A percentile compares a stretch with the other conserved stretches of the same genome.
Conservation (phyloP, 2,329 filamentous ascomycete species). For the Aspergillus flavus region DNA sequence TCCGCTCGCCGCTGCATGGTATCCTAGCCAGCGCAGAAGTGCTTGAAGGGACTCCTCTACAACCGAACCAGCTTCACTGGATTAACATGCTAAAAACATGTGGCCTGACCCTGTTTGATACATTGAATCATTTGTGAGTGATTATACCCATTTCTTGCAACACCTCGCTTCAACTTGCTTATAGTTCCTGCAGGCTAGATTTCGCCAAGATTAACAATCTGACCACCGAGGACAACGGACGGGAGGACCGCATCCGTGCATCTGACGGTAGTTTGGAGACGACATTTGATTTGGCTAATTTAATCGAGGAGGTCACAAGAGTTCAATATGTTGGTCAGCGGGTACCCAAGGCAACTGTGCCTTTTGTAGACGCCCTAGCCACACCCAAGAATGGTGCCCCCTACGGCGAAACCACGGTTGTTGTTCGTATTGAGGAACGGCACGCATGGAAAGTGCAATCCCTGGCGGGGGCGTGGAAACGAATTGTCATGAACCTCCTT, state of each 20-base stretch:
- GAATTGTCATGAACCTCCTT: slow-evolving; percentile 42
- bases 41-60: slow-evolving; percentile 47
- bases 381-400: not conserved
- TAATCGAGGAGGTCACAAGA: slow-evolving; percentile 34
- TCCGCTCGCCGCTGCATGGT: slow-evolving; percentile 52
- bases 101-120: slow-evolving; percentile 54
- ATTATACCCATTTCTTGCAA: no score
- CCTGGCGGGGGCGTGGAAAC: slow-evolving; percentile 32
- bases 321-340: slow-evolving; percentile 32
- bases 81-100: slow-evolving; percentile 54
- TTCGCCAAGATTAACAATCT: slow-evolving; percentile 42
- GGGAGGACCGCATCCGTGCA: slow-evolving; percentile 15
- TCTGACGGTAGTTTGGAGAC: slow-evolving; percentile 26
- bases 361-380: slow-evolving; percentile 3
- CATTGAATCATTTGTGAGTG: slow-evolving; percentile 41
- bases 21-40: slow-evolving; percentile 54
- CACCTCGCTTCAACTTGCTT: not conserved
- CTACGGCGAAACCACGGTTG: slow-evolving; percentile 25
- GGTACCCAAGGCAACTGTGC: slow-evolving; percentile 8
- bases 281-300: slow-evolving; percentile 34
- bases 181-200: slow-evolving; percentile 25
- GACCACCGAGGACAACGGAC: slow-evolving; percentile 16
- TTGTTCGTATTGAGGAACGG: slow-evolving; percentile 32
- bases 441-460: slow-evolving; percentile 33
- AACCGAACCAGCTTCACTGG: slow-evolving; percentile 45